Evolutionary conservation across 2,329 filamentous ascomycete genomes (phyloP).

Genomic region (Rosellinia necatrix): DNA sequence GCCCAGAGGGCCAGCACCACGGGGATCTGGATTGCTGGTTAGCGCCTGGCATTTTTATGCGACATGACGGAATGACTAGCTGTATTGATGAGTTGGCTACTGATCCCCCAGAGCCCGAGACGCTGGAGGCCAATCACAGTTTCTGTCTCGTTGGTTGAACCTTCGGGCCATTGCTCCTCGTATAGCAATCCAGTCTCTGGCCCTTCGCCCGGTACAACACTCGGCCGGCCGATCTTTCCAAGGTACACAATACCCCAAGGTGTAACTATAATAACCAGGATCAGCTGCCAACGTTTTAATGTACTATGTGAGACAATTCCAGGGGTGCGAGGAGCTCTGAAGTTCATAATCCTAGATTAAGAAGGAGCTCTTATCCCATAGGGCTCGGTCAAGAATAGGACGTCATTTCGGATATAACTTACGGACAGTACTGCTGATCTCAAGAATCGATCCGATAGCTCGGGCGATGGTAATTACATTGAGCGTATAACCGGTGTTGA

Average conservation of each 20-base stretch:
- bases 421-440: slow-evolving; percentile 56
- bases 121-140: slow-evolving; percentile 42
- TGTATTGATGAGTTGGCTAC: slow-evolving; percentile 47
- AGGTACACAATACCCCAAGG: slow-evolving; percentile 52
- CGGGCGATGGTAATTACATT: slow-evolving; percentile 52
- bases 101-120: slow-evolving; percentile 49
- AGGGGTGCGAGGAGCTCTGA: too few species aligned
- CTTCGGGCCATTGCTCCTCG: slow-evolving; percentile 9
- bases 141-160: slow-evolving; percentile 25
- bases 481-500: slow-evolving; percentile 54
- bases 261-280: slow-evolving; percentile 39
- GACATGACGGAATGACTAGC: slow-evolving; percentile 32
- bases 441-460: slow-evolving; percentile 53
- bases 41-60: not conserved
- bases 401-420: not conserved
- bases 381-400: not conserved
- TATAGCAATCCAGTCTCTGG: slow-evolving; percentile 19
- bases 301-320: not conserved
- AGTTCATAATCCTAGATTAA: too few species aligned
- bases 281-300: not conserved
- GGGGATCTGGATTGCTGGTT: slow-evolving; percentile 39
- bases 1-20: slow-evolving; percentile 43
- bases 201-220: slow-evolving; percentile 31
- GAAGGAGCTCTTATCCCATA: not conserved
- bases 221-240: slow-evolving; percentile 36